phyloP scores from a whole-genome alignment of 305 asterid genomes.

The Fraxinus nigra region DNA sequence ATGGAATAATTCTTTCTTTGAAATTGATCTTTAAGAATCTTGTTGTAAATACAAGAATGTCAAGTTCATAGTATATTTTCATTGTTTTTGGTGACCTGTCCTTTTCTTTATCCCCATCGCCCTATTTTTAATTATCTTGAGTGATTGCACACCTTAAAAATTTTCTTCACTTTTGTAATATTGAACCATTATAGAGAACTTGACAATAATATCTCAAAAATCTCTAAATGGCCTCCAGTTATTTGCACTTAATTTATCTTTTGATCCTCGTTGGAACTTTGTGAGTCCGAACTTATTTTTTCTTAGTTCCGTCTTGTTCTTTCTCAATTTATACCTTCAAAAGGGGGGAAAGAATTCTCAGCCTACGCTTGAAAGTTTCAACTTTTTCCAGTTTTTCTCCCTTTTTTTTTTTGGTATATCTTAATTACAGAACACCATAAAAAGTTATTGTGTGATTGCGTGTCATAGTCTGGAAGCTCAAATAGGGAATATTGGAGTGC shows the following conservation, averaged over 20 bases:
- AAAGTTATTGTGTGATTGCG: background rate
- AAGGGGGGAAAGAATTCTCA: background rate
- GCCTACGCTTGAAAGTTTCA: background rate
- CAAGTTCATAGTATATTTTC: constrained; percentile 21
- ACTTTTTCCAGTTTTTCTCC: background rate
- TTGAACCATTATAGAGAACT: constrained; percentile 25
- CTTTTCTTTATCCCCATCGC: constrained; percentile 35
- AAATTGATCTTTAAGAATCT: background rate
- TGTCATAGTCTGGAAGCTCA: background rate
- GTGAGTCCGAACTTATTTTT: background rate
- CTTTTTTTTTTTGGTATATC: background rate
- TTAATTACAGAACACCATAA: background rate
- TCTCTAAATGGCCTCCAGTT: constrained; percentile 15
- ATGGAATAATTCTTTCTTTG: background rate
- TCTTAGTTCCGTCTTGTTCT: background rate
- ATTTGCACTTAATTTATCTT: constrained; percentile 3
- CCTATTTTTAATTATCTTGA: constrained; percentile 21
- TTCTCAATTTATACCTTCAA: background rate
- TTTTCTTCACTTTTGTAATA: constrained; percentile 19
- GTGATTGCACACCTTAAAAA: constrained; percentile 24
- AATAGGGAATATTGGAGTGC: background rate
- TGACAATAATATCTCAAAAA: constrained; percentile 17
- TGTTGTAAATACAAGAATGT: background rate
- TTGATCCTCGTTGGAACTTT: background rate
- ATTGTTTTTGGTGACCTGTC: constrained; percentile 42